phyloP scores from a whole-genome alignment of 2,329 filamentous ascomycete genomes.

The Grosmannia huntii region DNA sequence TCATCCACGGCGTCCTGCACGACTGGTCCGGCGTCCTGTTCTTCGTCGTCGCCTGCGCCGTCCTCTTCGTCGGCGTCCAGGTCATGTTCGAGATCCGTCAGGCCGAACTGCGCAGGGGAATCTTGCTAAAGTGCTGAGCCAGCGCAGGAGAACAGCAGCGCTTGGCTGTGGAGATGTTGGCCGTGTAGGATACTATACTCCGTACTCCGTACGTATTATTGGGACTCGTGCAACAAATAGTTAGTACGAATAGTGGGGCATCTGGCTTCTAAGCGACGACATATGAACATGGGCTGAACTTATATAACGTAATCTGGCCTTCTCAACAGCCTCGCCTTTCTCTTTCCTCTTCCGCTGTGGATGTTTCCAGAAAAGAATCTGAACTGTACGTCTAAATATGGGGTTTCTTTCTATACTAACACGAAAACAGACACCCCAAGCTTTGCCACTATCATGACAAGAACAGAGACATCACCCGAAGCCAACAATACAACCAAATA shows the following conservation, averaged over 20 bases:
- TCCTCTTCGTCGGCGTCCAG: conserved; percentile 74
- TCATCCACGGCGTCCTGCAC: conserved; percentile 62
- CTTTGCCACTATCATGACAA: too few species aligned
- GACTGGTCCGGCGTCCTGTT: conserved; percentile 62
- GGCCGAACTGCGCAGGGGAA: conserved; percentile 67
- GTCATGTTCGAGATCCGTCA: conserved; percentile 95
- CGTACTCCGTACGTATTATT: too few species aligned
- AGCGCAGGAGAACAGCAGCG: neutral
- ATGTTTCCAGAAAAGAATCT: neutral
- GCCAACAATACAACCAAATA: too few species aligned
- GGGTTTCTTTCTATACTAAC: too few species aligned
- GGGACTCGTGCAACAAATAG: neutral
- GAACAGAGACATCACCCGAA: too few species aligned
- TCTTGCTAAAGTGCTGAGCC: conserved; percentile 60
- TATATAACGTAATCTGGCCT: neutral
- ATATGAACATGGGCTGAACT: neutral
- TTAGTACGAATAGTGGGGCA: neutral
- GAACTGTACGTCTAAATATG: neutral
- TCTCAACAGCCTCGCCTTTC: neutral
- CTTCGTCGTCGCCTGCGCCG: conserved; percentile 54
- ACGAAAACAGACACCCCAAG: too few species aligned
- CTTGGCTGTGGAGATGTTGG: neutral
- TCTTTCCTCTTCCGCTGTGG: neutral
- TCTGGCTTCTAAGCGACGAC: neutral
- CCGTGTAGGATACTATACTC: neutral